These are phyloP conservation scores for Cinnamomum chago DNA, from an alignment of 164 flowering plant genomes.

Conservation along the genomic window DNA sequence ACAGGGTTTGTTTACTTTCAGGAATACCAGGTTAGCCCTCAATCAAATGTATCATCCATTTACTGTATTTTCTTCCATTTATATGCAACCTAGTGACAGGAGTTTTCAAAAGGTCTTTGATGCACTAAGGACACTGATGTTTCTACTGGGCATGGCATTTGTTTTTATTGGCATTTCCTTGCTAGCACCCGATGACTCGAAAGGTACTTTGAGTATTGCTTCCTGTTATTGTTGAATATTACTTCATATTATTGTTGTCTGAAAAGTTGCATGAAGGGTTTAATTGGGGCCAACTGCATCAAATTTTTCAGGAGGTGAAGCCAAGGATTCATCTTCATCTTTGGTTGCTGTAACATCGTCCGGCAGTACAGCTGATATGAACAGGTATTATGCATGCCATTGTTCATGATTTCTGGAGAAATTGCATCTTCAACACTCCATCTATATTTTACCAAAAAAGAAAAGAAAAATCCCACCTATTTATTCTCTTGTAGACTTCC, in stretches of 20 bases:
- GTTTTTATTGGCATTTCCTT: constrained; percentile 91
- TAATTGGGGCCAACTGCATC: neutral
- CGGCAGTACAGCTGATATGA: constrained; percentile 38
- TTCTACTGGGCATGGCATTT: constrained; percentile 74
- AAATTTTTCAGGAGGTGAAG: constrained; percentile 56
- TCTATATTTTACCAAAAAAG: no score
- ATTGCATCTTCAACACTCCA: neutral
- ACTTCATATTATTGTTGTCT: neutral
- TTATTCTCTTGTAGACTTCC: no score
- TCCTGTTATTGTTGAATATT: neutral
- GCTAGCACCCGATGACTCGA: constrained; percentile 92
- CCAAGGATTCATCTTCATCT: constrained; percentile 48
- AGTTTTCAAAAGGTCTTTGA: constrained; percentile 67
- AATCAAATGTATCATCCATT: constrained; percentile 8
- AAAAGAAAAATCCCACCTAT: no score
- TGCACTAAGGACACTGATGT: constrained; percentile 79
- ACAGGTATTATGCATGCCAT: constrained; percentile 42
- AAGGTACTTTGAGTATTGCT: constrained; percentile 43
- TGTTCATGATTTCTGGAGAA: neutral
- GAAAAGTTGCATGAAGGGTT: neutral
- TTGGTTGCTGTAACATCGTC: constrained; percentile 40
- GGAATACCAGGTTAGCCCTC: constrained; percentile 79
- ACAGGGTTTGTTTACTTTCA: constrained; percentile 95
- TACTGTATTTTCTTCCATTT: neutral
- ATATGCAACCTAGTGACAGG: neutral